Percentiles rank a stretch among this genome's conserved stretches.
Evolutionary conservation across 495 filamentous ascomycete genomes (phyloP).

Genomic region (Neurospora sp.): DNA sequence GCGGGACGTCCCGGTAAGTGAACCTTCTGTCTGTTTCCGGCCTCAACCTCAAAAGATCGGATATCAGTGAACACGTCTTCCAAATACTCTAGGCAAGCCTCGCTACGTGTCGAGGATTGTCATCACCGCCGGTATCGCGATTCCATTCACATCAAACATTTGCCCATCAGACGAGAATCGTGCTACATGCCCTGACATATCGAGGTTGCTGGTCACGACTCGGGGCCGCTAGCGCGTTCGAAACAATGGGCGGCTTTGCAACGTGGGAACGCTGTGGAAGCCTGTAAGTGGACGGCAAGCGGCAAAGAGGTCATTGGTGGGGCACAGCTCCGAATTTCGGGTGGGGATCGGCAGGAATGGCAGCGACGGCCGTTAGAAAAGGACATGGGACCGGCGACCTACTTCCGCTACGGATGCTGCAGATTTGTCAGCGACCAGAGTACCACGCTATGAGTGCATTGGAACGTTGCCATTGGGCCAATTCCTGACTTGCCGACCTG

Average conservation of each 20-base stretch:
- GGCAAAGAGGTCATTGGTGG: background rate
- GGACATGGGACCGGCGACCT: background rate
- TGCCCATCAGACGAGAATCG: background rate
- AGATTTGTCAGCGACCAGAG: background rate
- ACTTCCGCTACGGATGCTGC: background rate
- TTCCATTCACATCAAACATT: background rate
- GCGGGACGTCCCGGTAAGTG: background rate
- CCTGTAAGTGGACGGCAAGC: background rate
- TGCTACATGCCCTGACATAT: background rate
- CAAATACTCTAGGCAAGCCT: background rate
- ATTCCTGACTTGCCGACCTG: background rate
- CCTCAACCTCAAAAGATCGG: background rate
- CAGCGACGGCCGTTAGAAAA: background rate
- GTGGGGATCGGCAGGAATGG: background rate
- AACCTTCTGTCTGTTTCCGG: background rate
- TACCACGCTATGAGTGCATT: background rate
- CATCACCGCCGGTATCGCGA: background rate
- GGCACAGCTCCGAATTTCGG: slow-evolving; percentile 2
- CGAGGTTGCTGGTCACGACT: background rate
- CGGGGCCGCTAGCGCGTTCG: background rate
- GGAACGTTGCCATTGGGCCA: background rate
- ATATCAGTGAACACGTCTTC: background rate
- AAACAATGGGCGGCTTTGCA: background rate
- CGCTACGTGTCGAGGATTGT: background rate
- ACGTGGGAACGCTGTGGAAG: background rate